phyloP scores from a whole-genome alignment of 352 stramenopile species.

The Achlya hypogyna region DNA sequence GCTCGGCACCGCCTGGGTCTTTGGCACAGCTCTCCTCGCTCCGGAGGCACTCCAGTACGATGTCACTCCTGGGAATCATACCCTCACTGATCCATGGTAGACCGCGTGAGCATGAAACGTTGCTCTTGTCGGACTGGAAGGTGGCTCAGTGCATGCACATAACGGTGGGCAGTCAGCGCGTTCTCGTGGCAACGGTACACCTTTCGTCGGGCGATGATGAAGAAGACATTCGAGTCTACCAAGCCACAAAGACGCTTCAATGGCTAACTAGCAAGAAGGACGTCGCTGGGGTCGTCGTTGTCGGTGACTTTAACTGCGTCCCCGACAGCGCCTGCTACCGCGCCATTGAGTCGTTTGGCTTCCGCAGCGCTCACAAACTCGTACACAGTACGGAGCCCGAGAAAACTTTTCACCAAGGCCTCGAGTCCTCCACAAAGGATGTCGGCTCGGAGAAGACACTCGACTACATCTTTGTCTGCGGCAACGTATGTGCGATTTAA shows the following conservation, averaged over 20 bases:
- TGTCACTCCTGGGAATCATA: too few species aligned
- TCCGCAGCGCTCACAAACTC: not conserved
- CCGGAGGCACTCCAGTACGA: not conserved
- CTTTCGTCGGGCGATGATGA: not conserved
- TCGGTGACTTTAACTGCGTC: constrained; percentile 9
- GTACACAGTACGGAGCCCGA: not conserved
- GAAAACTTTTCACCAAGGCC: not conserved
- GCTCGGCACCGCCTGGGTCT: constrained; percentile 1
- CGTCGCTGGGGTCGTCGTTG: not conserved
- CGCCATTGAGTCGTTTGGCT: not conserved
- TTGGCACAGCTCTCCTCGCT: not conserved
- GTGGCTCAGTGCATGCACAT: not conserved
- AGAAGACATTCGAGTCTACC: not conserved
- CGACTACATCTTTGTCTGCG: constrained; percentile 1
- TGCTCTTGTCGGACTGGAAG: not conserved
- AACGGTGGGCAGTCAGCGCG: not conserved
- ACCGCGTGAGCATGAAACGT: not conserved
- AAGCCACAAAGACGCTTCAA: not conserved
- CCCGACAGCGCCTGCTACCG: not conserved
- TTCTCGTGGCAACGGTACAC: not conserved
- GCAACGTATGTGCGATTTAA: not conserved
- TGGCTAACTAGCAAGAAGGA: not conserved
- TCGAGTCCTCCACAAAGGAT: not conserved
- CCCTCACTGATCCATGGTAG: too few species aligned
- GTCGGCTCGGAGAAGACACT: not conserved